phyloP scores from a whole-genome alignment of 306 rosid genomes.

The Morella rubra region DNA sequence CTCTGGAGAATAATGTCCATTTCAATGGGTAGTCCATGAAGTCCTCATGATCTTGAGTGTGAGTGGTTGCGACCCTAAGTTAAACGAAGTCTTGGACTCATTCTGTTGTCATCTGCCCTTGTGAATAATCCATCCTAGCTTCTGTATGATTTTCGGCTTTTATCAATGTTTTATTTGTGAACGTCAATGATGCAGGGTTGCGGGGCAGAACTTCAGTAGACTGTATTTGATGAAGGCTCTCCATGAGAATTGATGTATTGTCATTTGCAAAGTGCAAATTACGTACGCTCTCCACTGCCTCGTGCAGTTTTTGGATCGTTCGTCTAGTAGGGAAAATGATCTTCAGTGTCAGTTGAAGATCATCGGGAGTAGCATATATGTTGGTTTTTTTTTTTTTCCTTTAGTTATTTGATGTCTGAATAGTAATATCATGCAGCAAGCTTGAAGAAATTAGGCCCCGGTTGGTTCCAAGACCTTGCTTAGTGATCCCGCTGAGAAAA shows the following conservation, averaged over 20 bases:
- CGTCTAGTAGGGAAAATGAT: background rate
- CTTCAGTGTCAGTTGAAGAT: background rate
- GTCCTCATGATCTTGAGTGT: background rate
- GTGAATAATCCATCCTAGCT: no score
- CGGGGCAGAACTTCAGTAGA: conserved; percentile 86
- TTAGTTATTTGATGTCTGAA: background rate
- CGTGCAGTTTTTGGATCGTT: background rate
- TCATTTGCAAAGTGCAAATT: background rate
- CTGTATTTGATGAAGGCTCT: conserved; percentile 78
- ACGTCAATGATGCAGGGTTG: conserved; percentile 57
- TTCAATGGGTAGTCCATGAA: background rate
- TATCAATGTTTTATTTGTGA: conserved; percentile 2
- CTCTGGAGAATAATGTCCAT: background rate
- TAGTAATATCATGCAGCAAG: background rate
- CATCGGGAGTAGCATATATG: background rate
- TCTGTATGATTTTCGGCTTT: background rate
- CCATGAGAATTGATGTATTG: conserved; percentile 54
- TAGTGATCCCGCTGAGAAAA: background rate
- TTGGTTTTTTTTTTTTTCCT: background rate
- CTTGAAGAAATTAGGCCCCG: background rate
- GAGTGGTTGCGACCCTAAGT: background rate
- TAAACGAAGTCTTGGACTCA: background rate
- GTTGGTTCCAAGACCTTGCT: background rate
- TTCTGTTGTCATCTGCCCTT: no score
- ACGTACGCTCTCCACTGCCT: background rate